Percentiles rank a stretch among this genome's conserved stretches.
Evolutionary conservation across 2,329 filamentous ascomycete genomes (phyloP).

Genomic region (Fusarium stilboides): DNA sequence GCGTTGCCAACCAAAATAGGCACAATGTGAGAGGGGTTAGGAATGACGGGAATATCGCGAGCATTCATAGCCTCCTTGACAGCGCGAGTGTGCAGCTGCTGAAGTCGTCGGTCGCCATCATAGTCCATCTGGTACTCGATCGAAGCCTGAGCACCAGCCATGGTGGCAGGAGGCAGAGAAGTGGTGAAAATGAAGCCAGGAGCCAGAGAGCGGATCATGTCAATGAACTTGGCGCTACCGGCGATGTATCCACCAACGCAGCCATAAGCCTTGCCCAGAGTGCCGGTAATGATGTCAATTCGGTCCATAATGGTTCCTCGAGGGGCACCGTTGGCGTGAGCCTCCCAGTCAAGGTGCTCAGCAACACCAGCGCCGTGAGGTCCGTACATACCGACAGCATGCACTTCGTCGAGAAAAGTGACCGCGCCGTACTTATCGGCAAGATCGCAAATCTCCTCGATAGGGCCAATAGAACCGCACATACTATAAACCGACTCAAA

Average conservation of each 20-base stretch:
- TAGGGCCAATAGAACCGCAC: slow-evolving; percentile 97
- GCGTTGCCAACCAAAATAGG: slow-evolving; percentile 95
- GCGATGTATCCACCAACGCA: slow-evolving; percentile 99
- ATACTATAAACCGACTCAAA: slow-evolving; percentile 99
- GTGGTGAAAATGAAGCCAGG: slow-evolving; percentile 99
- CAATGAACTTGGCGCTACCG: slow-evolving; percentile 86
- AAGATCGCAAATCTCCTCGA: slow-evolving; percentile 94
- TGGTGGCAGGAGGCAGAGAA: slow-evolving; percentile 93
- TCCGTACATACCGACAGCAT: slow-evolving; percentile 99
- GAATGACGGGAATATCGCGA: slow-evolving; percentile 94
- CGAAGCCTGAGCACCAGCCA: slow-evolving; percentile 92
- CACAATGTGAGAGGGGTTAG: slow-evolving; percentile 97
- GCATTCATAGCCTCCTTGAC: slow-evolving; percentile 87
- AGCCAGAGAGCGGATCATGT: slow-evolving; percentile 93
- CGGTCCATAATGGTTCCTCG: slow-evolving; percentile 93
- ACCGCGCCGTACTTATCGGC: slow-evolving; percentile 98
- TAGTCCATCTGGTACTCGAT: slow-evolving; percentile 95
- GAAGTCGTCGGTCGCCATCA: slow-evolving; percentile 88
- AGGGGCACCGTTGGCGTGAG: slow-evolving; percentile 81
- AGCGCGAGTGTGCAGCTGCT: slow-evolving; percentile 95
- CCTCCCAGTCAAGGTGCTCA: slow-evolving; percentile 95
- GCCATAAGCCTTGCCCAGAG: slow-evolving; percentile 96
- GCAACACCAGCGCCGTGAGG: slow-evolving; percentile 95
- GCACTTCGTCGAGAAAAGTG: slow-evolving; percentile 98
- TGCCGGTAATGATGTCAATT: slow-evolving; percentile 97